These are phyloP conservation scores for Syzygium oleosum DNA, from an alignment of 345 rosid genomes.

Conservation along the genomic window DNA sequence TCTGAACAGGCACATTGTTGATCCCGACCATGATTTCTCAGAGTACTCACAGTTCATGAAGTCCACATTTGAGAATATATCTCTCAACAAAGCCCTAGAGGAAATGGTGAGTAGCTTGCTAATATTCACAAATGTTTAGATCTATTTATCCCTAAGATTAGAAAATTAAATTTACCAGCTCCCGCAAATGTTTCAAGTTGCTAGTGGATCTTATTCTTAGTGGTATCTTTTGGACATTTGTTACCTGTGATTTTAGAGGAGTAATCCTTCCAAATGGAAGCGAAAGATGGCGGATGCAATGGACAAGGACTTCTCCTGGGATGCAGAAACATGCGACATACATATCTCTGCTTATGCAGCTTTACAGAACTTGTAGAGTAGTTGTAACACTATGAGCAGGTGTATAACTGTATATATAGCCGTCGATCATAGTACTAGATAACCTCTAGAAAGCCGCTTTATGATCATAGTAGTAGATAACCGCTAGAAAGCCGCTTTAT, in stretches of 20 bases:
- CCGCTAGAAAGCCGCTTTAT: background rate
- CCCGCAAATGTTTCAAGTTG: background rate
- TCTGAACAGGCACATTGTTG: constrained; percentile 20
- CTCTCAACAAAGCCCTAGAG: constrained; percentile 45
- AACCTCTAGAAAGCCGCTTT: background rate
- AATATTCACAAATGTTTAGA: background rate
- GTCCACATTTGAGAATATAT: constrained; percentile 37
- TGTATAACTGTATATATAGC: background rate
- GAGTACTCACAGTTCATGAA: constrained; percentile 26
- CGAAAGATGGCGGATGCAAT: constrained; percentile 38
- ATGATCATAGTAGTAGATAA: background rate
- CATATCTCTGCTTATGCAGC: constrained; percentile 57
- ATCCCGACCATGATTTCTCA: constrained; percentile 20
- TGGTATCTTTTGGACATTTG: background rate
- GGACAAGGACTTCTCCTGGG: constrained; percentile 64
- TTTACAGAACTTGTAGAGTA: constrained; percentile 33
- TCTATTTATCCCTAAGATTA: background rate
- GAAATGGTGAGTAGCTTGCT: constrained; percentile 42
- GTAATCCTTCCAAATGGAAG: constrained; percentile 38
- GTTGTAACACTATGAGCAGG: background rate
- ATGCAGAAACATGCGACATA: constrained; percentile 42
- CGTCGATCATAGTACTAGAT: background rate
- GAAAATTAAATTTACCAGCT: background rate
- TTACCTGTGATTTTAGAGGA: constrained; percentile 18
- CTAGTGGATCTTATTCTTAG: background rate